These are phyloP conservation scores for Termitomyces sp. DNA, from an alignment of 768 basidiomycete genomes.

Conservation along the genomic window DNA sequence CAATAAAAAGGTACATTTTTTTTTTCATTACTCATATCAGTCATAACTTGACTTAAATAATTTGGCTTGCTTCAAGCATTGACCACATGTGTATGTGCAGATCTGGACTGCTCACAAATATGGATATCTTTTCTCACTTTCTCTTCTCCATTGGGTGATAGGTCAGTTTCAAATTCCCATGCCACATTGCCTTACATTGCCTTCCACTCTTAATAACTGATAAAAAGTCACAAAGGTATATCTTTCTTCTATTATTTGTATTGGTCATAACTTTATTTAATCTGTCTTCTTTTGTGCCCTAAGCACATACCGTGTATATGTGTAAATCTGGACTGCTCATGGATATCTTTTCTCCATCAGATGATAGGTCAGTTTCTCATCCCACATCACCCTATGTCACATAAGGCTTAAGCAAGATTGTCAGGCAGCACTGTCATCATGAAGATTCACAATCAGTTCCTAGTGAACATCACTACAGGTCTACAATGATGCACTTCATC, in stretches of 20 bases:
- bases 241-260: neutral
- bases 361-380: neutral
- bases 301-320: neutral
- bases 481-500: neutral
- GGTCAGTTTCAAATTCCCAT: too few species aligned
- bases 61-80: too few species aligned
- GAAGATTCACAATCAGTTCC: neutral
- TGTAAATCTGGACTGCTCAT: neutral
- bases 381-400: neutral
- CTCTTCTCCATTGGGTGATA: too few species aligned
- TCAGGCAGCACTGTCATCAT: neutral
- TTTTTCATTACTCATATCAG: too few species aligned
- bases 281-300: neutral
- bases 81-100: too few species aligned
- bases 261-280: neutral
- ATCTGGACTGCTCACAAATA: too few species aligned
- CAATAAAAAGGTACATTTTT: too few species aligned
- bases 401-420: neutral
- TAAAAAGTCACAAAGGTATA: neutral
- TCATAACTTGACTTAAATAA: too few species aligned
- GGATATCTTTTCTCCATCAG: slow-evolving; percentile 1
- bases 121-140: too few species aligned
- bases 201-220: too few species aligned
- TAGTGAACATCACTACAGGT: neutral
- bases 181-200: too few species aligned